A percentile compares a stretch with the other conserved stretches of the same genome.
Conservation (phyloP, 805 yeast species). For the Danielia oregonensis region DNA sequence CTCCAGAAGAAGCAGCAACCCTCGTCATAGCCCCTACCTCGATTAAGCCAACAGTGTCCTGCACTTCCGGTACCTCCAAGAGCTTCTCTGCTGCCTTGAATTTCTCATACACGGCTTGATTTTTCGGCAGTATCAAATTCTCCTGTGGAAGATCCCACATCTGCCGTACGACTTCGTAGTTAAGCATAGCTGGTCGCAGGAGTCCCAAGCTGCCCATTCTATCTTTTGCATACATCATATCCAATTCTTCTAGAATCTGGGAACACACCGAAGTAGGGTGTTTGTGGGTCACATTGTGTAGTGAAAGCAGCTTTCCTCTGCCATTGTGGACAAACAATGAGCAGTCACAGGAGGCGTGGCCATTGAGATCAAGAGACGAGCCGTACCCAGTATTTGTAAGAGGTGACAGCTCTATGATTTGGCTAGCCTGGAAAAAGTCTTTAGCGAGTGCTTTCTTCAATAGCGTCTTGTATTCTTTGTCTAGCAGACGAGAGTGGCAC, state of each 20-base stretch:
- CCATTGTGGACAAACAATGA: slow-evolving; percentile 21
- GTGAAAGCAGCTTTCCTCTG: slow-evolving; percentile 10
- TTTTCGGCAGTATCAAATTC: background rate
- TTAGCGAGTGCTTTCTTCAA: slow-evolving; percentile 23
- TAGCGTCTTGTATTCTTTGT: slow-evolving; percentile 23
- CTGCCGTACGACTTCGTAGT: background rate
- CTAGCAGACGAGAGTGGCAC: slow-evolving; percentile 26
- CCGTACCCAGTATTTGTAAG: slow-evolving; percentile 52
- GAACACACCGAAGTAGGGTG: slow-evolving; percentile 31
- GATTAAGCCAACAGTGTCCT: slow-evolving; percentile 47
- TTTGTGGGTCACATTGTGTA: slow-evolving; percentile 10
- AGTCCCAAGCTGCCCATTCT: slow-evolving; percentile 23
- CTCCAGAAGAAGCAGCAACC: slow-evolving; percentile 49
- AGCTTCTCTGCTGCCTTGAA: background rate
- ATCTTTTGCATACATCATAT: slow-evolving; percentile 11
- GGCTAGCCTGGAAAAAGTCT: slow-evolving; percentile 13
- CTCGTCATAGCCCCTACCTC: slow-evolving; percentile 14
- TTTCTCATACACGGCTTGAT: background rate
- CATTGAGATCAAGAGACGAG: slow-evolving; percentile 37
- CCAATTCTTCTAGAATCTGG: slow-evolving; percentile 22
- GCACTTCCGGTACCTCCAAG: slow-evolving; percentile 10
- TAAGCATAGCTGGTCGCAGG: slow-evolving; percentile 28
- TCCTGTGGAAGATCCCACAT: background rate
- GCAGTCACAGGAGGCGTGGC: slow-evolving; percentile 45
- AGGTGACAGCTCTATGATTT: slow-evolving; percentile 31